Evolutionary conservation across 1,284 basidiomycete genomes (phyloP).

Genomic region (Rhodotorula sp.): DNA sequence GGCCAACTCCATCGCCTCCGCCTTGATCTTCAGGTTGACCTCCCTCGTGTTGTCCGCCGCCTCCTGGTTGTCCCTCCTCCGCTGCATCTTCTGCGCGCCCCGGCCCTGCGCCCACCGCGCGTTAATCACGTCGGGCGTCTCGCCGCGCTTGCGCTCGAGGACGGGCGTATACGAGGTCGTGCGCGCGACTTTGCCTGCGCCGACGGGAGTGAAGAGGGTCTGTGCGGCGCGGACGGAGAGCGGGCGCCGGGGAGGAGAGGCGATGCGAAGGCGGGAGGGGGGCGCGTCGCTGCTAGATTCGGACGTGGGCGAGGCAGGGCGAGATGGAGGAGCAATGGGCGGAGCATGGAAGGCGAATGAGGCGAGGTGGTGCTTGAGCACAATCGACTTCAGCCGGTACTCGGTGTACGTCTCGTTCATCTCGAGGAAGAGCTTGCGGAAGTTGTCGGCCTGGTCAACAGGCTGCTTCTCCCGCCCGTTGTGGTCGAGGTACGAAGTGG

Average conservation of each 20-base stretch:
- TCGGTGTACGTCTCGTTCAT: slow-evolving; percentile 34
- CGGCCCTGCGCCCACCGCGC: slow-evolving; percentile 66
- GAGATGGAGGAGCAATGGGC: not conserved
- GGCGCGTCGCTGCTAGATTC: not conserved
- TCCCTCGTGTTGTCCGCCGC: slow-evolving; percentile 16
- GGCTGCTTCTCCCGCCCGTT: slow-evolving; percentile 26
- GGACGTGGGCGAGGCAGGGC: not conserved
- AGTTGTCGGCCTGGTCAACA: slow-evolving; percentile 29
- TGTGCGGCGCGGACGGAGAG: slow-evolving; percentile 42
- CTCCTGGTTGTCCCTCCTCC: slow-evolving; percentile 25
- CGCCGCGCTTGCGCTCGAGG: slow-evolving; percentile 63
- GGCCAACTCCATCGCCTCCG: slow-evolving; percentile 19
- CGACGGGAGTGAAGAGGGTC: slow-evolving; percentile 61
- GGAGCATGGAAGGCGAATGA: slow-evolving; percentile 46
- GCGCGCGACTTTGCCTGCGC: slow-evolving; percentile 66
- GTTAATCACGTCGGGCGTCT: slow-evolving; percentile 70
- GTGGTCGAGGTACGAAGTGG: slow-evolving; percentile 53
- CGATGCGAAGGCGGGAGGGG: slow-evolving; percentile 46
- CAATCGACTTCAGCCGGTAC: slow-evolving; percentile 34
- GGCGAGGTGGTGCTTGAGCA: slow-evolving; percentile 51
- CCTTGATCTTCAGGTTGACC: slow-evolving; percentile 36
- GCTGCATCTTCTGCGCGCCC: slow-evolving; percentile 39
- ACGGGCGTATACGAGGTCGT: slow-evolving; percentile 65
- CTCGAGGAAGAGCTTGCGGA: slow-evolving; percentile 30
- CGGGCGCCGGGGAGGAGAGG: slow-evolving; percentile 37